Evolutionary conservation across 805 yeast genomes (phyloP).

Genomic region (Hyphopichia homilentoma): DNA sequence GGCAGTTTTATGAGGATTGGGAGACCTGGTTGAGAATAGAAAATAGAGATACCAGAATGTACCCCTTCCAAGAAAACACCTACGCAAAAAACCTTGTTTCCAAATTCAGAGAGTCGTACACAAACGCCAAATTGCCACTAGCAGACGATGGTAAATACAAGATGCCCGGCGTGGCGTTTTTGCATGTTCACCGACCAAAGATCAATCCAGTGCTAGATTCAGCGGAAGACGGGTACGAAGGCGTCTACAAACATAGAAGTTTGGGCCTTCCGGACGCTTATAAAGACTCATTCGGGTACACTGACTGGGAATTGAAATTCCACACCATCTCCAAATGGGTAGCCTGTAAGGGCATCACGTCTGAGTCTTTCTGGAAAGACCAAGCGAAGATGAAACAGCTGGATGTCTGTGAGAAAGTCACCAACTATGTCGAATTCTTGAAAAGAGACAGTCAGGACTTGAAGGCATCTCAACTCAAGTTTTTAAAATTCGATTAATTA

Average conservation of each 20-base stretch:
- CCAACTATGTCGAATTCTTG: constrained; percentile 16
- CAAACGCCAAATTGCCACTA: background rate
- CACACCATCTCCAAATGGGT: constrained; percentile 21
- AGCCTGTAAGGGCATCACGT: constrained; percentile 18
- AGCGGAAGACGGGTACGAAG: constrained; percentile 6
- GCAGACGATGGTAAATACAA: constrained; percentile 3
- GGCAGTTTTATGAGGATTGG: constrained; percentile 14
- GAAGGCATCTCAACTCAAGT: constrained; percentile 6
- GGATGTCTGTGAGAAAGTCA: constrained; percentile 14
- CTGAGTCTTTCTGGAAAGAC: constrained; percentile 15
- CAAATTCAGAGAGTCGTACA: constrained; percentile 1
- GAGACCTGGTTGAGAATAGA: constrained; percentile 13
- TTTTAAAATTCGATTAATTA: background rate
- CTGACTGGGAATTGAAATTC: constrained; percentile 23
- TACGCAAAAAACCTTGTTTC: constrained; percentile 10
- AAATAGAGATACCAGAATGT: constrained; percentile 15
- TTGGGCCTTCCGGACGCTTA: constrained; percentile 18
- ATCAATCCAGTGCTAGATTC: constrained; percentile 25
- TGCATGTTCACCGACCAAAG: constrained; percentile 32
- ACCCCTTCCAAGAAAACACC: constrained; percentile 16
- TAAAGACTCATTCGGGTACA: constrained; percentile 10
- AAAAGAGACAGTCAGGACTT: constrained; percentile 10
- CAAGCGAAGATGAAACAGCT: constrained; percentile 10
- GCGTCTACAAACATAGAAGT: constrained; percentile 19
- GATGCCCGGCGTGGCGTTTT: constrained; percentile 22